Base-by-base conservation (phyloP, 176 grass and related monocot species). In the Stipa capillata region DNA sequence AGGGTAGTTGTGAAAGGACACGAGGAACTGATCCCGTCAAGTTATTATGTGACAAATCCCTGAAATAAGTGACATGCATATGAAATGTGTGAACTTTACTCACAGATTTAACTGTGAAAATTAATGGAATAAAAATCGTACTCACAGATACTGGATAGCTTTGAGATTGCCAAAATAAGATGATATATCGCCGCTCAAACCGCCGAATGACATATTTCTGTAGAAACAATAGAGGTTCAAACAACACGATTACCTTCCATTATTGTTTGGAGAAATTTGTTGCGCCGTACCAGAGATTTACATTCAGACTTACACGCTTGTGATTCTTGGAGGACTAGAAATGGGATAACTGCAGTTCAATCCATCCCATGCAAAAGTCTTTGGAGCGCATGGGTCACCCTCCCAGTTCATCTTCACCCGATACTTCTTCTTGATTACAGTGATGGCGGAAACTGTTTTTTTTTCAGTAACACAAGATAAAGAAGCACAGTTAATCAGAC, bases 1-100 rank as follows among this genome's bases (percentile, higher is more conserved):
- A 82, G 25, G 79, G 9, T 35, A 89, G 72, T 3, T 74, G 51
- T 84, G 85, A 85, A 33, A 94, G 72, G 53, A 25, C 40, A 60
- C 82, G 76, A 75, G 92, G 92, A 76, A 94, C 84, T 50, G 67
- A 51, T 20, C 88, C 88, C 17, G 55, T 79, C 85, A 94, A 91
- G 32, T 91, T 91, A 50, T 91, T 94, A 82, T 94, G 17, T 37
- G 92, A 94, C n/a, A 94, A 86, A 49, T 94, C 89, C 76, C 89
- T 94, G 72, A 75, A 4, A 91, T 3, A 56, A 39, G 55, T 55
- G 6, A 27, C 15, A 27, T n/a, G 7, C 34, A 18, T 27, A 18
- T 25, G 1, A 10, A 40, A 74, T 40, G 20, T 32, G 33, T 52
- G 50, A 25, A 40, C 0, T 74, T 14, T 4, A 74, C 7, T 57